Conservation (phyloP, 257 asterid species). For the Paulownia fortunei region DNA sequence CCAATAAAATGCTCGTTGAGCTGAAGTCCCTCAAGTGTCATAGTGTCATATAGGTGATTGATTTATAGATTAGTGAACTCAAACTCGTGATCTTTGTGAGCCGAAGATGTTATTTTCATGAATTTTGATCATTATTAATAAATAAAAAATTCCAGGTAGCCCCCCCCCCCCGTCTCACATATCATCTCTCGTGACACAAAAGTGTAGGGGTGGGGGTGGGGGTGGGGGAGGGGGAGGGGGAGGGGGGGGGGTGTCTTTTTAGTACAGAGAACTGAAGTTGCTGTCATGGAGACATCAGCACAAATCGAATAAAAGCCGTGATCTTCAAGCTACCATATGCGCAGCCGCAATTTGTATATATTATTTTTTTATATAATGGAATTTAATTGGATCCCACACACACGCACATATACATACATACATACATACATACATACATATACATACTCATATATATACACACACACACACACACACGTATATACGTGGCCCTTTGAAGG, state of each 20-base stretch:
- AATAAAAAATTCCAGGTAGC: background rate
- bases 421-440: background rate
- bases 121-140: background rate
- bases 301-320: slow-evolving; percentile 25
- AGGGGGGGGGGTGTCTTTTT: background rate
- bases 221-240: too few species aligned
- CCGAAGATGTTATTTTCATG: background rate
- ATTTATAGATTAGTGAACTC: too few species aligned
- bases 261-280: slow-evolving; percentile 27
- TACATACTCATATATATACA: too few species aligned
- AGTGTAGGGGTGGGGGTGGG: too few species aligned
- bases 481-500: background rate
- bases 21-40: too few species aligned
- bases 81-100: too few species aligned
- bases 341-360: slow-evolving; percentile 12
- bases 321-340: slow-evolving; percentile 19
- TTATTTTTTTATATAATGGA: background rate
- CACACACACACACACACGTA: background rate
- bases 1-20: too few species aligned
- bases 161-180: too few species aligned
- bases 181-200: background rate
- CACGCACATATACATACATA: background rate
- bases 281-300: slow-evolving; percentile 19
- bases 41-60: background rate
- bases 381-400: background rate